Base-by-base conservation (phyloP, 495 filamentous ascomycete genomes). In the Gamarada debralockiae region DNA sequence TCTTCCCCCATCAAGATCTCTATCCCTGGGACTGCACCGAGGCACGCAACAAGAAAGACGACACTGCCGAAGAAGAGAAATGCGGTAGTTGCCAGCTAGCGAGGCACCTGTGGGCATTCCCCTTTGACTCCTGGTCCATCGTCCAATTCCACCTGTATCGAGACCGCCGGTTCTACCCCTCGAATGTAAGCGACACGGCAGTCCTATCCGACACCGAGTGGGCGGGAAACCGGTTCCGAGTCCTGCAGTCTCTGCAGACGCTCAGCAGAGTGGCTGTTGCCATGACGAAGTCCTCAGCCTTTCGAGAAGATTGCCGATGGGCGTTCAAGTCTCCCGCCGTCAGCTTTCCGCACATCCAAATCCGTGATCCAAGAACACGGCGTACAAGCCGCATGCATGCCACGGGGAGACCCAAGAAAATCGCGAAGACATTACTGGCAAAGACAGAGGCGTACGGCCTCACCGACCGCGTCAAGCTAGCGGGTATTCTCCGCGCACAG, bases 1-100 rank as follows among this genome's bases (percentile, higher is more conserved):
- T 74, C 9, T 72, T 73, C 55, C 48, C 50, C 14, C 60, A 68
- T 53, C 65, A 70, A 31, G 52, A 66, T 48, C 41, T 71, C 29
- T 75, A 73, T 41, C 69, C 68, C 17, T 73, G 70, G 72, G 71
- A 75, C 52, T 75, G 70, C 60, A 73, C 72, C 13, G 68, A 73
- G 47, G 71, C 70, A n/a, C 71, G 60, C 55, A 57, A 57, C 24
- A 57, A 61, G 8, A 65, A 69, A 36, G 61, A 70, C 1, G 52
- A 49, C 5, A 54, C 18, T 8, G n/a, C n/a, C n/a, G n/a, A n/a
- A n/a, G n/a, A n/a, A n/a, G n/a, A n/a, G n/a, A n/a, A n/a, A n/a
- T 74, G 70, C 58, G 62, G 64, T 24, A 50, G 61, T 1, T 75
- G 71, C 60, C 72, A 69, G 39, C 51, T 74, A 6, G 34, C 71